phyloP scores from a whole-genome alignment of 805 yeast species.

The Schwanniomyces occidentalis region DNA sequence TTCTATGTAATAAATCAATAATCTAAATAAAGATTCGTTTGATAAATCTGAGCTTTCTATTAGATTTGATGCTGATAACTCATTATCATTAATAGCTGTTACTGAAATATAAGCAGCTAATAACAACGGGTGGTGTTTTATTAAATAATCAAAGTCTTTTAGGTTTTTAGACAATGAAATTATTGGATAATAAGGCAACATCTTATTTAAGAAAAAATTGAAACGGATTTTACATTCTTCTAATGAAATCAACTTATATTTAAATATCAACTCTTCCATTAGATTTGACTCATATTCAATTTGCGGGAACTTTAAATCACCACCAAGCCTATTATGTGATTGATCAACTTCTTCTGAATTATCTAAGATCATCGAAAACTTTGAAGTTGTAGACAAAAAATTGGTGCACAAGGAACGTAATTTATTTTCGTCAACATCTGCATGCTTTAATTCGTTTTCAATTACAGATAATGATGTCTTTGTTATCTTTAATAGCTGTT shows the following conservation, averaged over 20 bases:
- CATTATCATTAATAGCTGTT: slow-evolving; percentile 45
- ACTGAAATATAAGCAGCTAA: slow-evolving; percentile 46
- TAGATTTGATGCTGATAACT: slow-evolving; percentile 6
- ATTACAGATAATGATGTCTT: neutral
- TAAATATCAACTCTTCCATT: slow-evolving; percentile 35
- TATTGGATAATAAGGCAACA: slow-evolving; percentile 51
- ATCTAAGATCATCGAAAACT: too few relatives aligned
- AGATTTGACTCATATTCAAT: too few relatives aligned
- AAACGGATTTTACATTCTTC: slow-evolving; percentile 37
- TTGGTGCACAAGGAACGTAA: too few relatives aligned
- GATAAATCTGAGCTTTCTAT: slow-evolving; percentile 2
- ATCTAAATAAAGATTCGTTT: slow-evolving; percentile 39
- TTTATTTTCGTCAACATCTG: too few relatives aligned
- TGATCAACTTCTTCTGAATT: too few relatives aligned
- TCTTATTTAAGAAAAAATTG: slow-evolving; percentile 33
- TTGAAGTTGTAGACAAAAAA: too few relatives aligned
- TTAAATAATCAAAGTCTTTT: slow-evolving; percentile 39
- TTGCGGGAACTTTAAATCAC: too few relatives aligned
- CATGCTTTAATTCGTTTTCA: too few relatives aligned
- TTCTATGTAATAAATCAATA: slow-evolving; percentile 46
- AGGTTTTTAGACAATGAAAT: slow-evolving; percentile 38
- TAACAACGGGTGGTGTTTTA: slow-evolving; percentile 44
- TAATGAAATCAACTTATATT: slow-evolving; percentile 29
- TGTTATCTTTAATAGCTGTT: neutral
- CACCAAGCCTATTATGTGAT: too few relatives aligned